Evolutionary conservation across 805 yeast species (phyloP).

Genomic region (Candida loeiensis): DNA sequence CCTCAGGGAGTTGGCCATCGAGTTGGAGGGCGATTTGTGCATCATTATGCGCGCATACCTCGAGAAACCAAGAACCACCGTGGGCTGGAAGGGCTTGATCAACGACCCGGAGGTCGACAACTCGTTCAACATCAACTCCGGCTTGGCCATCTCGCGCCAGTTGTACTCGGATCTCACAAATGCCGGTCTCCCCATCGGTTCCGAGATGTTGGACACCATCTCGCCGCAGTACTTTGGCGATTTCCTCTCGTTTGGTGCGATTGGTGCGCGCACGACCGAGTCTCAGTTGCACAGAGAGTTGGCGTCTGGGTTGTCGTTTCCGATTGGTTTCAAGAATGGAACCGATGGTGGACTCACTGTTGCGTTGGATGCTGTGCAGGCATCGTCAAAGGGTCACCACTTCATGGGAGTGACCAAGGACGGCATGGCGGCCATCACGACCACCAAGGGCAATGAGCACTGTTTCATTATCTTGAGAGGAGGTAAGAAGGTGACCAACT

Average conservation of each 20-base stretch:
- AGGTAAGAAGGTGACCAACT: conserved; percentile 91
- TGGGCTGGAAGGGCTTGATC: conserved; percentile 98
- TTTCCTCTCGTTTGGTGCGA: conserved; percentile 90
- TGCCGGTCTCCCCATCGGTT: conserved; percentile 82
- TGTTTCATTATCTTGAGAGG: conserved; percentile 95
- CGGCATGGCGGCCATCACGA: conserved; percentile 94
- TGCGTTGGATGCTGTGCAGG: conserved; percentile 90
- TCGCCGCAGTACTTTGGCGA: conserved; percentile 95
- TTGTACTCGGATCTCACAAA: conserved; percentile 78
- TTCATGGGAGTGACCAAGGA: conserved; percentile 97
- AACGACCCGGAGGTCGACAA: conserved; percentile 95
- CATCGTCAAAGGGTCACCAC: conserved; percentile 90
- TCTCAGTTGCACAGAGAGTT: conserved; percentile 97
- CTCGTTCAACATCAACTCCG: conserved; percentile 92
- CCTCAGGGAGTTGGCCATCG: conserved; percentile 63
- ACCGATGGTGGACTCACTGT: conserved; percentile 93
- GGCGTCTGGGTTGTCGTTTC: conserved; percentile 98
- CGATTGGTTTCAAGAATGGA: conserved; percentile 97
- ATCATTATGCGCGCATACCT: conserved; percentile 96
- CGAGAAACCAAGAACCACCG: conserved; percentile 98
- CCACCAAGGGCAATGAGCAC: conserved; percentile 92
- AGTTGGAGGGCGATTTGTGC: conserved; percentile 70
- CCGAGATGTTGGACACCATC: conserved; percentile 97
- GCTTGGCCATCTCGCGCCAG: conserved; percentile 81
- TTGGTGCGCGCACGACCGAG: conserved; percentile 98